Percentiles rank a stretch among this genome's conserved stretches.
phyloP scores from a whole-genome alignment of 768 basidiomycete species.

The Lanmaoa rubissima region DNA sequence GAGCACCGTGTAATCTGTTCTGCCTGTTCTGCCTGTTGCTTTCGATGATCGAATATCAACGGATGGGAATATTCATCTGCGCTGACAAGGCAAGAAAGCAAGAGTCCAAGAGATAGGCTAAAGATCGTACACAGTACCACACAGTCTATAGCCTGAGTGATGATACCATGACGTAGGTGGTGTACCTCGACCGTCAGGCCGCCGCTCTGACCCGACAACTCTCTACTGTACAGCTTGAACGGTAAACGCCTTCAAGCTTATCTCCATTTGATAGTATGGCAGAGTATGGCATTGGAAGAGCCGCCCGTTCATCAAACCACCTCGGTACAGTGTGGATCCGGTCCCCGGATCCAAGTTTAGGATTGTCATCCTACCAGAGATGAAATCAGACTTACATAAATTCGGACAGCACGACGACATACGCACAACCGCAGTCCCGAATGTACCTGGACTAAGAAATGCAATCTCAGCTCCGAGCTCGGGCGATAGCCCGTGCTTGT shows the following conservation, averaged over 20 bases:
- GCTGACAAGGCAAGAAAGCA: no score
- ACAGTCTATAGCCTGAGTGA: no score
- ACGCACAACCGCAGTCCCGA: neutral
- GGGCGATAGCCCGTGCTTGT: neutral
- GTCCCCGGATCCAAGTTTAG: neutral
- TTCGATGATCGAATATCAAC: neutral
- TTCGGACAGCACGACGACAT: no score
- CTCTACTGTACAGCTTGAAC: no score
- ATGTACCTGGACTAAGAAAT: neutral
- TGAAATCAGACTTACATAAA: neutral
- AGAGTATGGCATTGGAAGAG: no score
- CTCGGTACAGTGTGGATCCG: neutral
- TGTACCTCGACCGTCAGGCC: neutral
- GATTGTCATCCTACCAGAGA: neutral
- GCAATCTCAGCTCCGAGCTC: neutral
- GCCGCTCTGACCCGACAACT: no score
- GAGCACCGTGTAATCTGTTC: neutral
- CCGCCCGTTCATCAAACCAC: neutral
- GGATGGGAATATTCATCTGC: neutral
- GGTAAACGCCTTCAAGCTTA: neutral
- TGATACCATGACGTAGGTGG: neutral
- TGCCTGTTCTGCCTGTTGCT: no score
- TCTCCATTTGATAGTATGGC: neutral
- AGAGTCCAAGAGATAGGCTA: no score
- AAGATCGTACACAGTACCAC: no score